Base-by-base conservation (phyloP, 1,139 yeast genomes). In the Candida glucosophila region DNA sequence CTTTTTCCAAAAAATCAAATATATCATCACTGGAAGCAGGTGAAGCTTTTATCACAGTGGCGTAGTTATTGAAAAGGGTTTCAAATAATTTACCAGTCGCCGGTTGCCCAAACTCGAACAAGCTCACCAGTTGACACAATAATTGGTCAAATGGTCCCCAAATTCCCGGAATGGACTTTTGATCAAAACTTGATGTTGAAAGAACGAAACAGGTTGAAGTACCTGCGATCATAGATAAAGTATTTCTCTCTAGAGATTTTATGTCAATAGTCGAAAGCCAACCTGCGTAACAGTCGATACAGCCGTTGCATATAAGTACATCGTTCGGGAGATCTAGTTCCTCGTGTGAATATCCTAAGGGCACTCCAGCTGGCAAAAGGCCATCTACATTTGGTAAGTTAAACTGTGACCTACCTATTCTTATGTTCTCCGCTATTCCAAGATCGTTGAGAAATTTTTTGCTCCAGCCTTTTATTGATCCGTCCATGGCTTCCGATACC, bases 261-360 rank as follows among this genome's bases (percentile, higher is more conserved):
- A 6, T 42, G 34, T 35, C 45, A 6, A 38, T 23, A 1, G 64
- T 52, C 2, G 62, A 47, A 6, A 70, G 43, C 70, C 74, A 71
- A 2, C 76, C 71, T 1, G 73, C 67, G 36, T 73, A 73, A 28
- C 78, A 68, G 39, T 73, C 79, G 21, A 73, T 72, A 23, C 72
- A 60, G 6, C 77, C 76, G 30, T 65, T 60, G 7, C 54, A 52
- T 3, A 72, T 53, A 0, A 41, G 28, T 3, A 23, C 22, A 15
- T 32, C 22, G 11, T 28, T 19, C 13, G 11, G n/a, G 12, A 10
- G 12, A 5, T 2, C 3, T 12, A 17, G 14, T 3, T 28, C 22
- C 2, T 18, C 12, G 10, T 29, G 20, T 6, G 39, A 30, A 4
- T 17, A 18, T 2, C 58, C 58, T 5, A 52, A 29, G 7, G 31